Evolutionary conservation across 2,329 filamentous ascomycete genomes (phyloP).

Genomic region (Esteya vermicola): DNA sequence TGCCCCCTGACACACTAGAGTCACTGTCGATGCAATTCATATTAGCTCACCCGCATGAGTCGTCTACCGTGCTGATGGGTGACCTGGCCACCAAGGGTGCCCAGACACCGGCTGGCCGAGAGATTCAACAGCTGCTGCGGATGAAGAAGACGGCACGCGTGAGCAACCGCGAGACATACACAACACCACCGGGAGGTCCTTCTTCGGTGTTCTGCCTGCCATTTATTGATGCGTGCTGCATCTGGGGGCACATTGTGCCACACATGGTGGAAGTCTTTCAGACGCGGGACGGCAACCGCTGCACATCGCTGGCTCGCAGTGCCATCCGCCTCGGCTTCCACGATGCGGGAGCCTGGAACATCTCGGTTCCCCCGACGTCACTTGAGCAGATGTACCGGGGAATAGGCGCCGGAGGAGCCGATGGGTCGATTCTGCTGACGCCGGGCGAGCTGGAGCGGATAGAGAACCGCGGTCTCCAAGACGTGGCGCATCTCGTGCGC

Average conservation of each 20-base stretch:
- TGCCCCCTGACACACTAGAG: too few relatives aligned
- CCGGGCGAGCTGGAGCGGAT: conserved; percentile 21
- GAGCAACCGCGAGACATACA: conserved; percentile 11
- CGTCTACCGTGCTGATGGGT: conserved; percentile 17
- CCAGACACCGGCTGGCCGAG: conserved; percentile 20
- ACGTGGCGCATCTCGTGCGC: conserved; percentile 22
- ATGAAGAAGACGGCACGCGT: conserved; percentile 5
- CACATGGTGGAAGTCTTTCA: conserved; percentile 9
- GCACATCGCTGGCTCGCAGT: conserved; percentile 20
- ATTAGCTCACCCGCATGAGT: too few relatives aligned
- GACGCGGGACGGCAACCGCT: conserved; percentile 3
- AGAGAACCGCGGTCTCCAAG: conserved; percentile 31
- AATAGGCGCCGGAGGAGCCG: conserved; percentile 21
- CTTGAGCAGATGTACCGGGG: background rate
- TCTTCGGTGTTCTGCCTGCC: conserved; percentile 13
- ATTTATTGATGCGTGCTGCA: conserved; percentile 16
- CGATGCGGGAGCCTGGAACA: conserved; percentile 28
- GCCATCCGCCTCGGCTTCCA: conserved; percentile 33
- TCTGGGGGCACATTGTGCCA: conserved; percentile 24
- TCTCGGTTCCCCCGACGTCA: conserved; percentile 4
- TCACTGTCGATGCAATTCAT: too few relatives aligned
- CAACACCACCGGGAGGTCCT: conserved; percentile 6
- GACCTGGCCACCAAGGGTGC: conserved; percentile 20
- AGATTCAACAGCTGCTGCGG: conserved; percentile 23
- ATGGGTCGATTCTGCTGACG: conserved; percentile 28